These are phyloP conservation scores for Neofusicoccum cordaticola DNA, from an alignment of 2,329 filamentous ascomycete species.

Conservation along the genomic window DNA sequence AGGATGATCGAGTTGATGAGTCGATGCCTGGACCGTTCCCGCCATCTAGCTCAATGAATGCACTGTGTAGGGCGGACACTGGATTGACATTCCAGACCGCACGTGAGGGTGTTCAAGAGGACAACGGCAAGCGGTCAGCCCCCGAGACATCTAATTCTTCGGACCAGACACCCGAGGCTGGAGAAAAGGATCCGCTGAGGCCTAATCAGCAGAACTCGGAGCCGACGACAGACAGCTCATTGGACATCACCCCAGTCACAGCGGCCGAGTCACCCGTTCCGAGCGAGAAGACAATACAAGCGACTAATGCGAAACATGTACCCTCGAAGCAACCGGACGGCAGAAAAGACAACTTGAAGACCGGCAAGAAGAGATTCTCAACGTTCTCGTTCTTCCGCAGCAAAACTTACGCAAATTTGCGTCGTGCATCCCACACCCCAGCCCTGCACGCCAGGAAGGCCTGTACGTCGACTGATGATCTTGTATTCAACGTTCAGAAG, in stretches of 20 bases:
- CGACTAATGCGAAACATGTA: background rate
- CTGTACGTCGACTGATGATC: background rate
- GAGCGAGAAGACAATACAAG: background rate
- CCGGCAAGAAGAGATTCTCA: background rate
- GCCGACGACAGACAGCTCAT: background rate
- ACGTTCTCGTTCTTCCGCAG: constrained; percentile 25
- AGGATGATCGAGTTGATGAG: background rate
- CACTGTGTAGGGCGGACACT: background rate
- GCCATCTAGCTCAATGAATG: background rate
- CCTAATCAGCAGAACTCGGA: background rate
- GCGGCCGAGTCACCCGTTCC: background rate
- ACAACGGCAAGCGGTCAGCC: background rate
- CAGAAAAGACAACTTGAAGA: background rate
- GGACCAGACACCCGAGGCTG: background rate
- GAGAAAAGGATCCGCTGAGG: background rate
- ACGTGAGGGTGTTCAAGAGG: background rate
- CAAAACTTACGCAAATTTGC: constrained; percentile 31
- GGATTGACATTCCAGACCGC: background rate
- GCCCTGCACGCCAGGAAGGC: background rate
- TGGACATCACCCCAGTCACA: constrained; percentile 5
- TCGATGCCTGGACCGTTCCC: constrained; percentile 11
- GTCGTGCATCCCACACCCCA: constrained; percentile 3
- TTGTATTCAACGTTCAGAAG: constrained; percentile 19
- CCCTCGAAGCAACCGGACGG: background rate
- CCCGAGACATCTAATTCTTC: background rate